Conservation (phyloP, 768 basidiomycete genomes). For the Lactarius sp. region DNA sequence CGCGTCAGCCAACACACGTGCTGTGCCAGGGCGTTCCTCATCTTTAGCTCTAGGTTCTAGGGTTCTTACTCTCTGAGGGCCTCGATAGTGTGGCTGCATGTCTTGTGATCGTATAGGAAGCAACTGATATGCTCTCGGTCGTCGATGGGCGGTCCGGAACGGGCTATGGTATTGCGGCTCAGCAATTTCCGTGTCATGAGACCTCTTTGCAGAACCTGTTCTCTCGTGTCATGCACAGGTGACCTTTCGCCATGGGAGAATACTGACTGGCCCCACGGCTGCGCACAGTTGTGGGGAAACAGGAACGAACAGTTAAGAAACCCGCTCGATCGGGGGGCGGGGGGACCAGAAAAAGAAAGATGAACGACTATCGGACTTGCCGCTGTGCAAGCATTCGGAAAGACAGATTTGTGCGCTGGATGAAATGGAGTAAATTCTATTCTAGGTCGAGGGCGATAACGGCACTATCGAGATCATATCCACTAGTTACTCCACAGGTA, state of each 20-base stretch:
- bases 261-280: background rate
- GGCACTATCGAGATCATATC: background rate
- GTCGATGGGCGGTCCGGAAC: background rate
- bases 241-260: background rate
- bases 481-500: background rate
- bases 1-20: background rate
- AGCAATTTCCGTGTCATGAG: conserved; percentile 3
- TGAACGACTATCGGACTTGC: background rate
- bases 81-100: background rate
- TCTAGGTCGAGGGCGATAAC: background rate
- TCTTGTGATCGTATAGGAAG: background rate
- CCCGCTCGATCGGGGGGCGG: no score
- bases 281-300: background rate
- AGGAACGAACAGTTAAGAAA: background rate
- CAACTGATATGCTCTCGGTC: background rate
- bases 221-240: background rate
- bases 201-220: background rate
- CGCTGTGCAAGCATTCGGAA: background rate
- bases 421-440: background rate
- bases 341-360: background rate
- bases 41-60: background rate
- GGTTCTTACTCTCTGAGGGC: background rate
- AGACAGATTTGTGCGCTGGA: background rate
- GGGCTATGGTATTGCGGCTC: background rate
- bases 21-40: background rate